Conservation (phyloP, 163 green algal species). For the Trebouxia gelatinosa region DNA sequence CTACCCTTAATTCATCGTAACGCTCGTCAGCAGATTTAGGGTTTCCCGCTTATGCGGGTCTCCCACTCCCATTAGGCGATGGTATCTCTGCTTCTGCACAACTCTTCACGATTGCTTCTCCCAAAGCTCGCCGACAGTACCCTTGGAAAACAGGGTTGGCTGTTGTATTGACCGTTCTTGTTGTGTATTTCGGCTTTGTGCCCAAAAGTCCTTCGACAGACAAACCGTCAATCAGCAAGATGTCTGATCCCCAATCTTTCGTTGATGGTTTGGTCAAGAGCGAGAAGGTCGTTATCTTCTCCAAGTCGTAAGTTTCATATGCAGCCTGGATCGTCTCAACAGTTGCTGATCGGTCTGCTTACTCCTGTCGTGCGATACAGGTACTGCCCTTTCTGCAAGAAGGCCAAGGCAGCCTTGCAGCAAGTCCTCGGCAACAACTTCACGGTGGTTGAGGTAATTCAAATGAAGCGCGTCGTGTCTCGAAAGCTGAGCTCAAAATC, state of each 20-base stretch:
- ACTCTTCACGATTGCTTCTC: constrained; percentile 21
- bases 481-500: too few species aligned
- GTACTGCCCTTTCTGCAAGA: constrained; percentile 31
- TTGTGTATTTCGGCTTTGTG: too few species aligned
- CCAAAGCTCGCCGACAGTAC: background rate
- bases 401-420: constrained; percentile 20
- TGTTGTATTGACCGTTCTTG: too few species aligned
- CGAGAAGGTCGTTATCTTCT: constrained; percentile 14
- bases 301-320: constrained; percentile 23
- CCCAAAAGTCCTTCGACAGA: too few species aligned
- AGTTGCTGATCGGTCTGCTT: background rate
- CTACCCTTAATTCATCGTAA: too few species aligned
- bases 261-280: constrained; percentile 23
- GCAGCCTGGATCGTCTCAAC: too few species aligned
- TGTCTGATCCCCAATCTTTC: constrained; percentile 21
- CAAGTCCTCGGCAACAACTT: constrained; percentile 5
- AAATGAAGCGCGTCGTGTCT: background rate
- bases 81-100: too few species aligned
- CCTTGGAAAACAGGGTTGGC: constrained; percentile 10
- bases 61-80: too few species aligned
- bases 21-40: too few species aligned
- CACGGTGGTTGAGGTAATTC: constrained; percentile 17
- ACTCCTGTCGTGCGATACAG: too few species aligned
- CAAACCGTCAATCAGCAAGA: too few species aligned
- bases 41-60: too few species aligned